Percentiles rank a stretch among this genome's conserved stretches.
phyloP scores from a whole-genome alignment of 2,329 filamentous ascomycete genomes.

The Fusarium scirpi region DNA sequence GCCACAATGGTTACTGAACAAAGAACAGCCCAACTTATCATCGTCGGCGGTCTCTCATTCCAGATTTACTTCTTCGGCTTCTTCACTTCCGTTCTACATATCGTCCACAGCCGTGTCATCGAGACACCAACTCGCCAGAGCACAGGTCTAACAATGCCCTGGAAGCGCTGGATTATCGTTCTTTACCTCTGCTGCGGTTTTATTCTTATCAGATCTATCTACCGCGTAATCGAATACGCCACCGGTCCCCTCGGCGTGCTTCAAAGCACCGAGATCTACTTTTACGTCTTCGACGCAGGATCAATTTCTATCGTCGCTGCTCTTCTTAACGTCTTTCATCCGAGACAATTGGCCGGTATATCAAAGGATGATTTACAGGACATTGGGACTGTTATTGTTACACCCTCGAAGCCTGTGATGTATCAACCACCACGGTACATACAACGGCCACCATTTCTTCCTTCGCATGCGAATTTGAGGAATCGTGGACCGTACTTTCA shows the following conservation, averaged over 20 bases:
- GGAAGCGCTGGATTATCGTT: constrained; percentile 44
- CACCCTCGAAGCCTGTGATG: neutral
- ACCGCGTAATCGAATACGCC: constrained; percentile 57
- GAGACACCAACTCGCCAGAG: constrained; percentile 9
- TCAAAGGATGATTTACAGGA: constrained; percentile 3
- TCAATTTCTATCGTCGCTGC: constrained; percentile 46
- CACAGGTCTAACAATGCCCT: constrained; percentile 35
- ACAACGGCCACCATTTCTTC: constrained; percentile 3
- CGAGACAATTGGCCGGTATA: constrained; percentile 2
- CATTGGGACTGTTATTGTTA: neutral
- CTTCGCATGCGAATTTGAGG: constrained; percentile 9
- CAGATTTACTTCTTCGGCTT: constrained; percentile 66
- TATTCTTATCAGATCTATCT: constrained; percentile 55
- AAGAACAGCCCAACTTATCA: constrained; percentile 57
- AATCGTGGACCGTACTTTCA: constrained; percentile 2
- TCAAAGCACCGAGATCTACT: constrained; percentile 49
- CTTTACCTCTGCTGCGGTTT: constrained; percentile 44
- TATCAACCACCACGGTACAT: neutral
- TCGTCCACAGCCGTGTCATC: constrained; percentile 56
- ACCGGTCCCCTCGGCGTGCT: constrained; percentile 49
- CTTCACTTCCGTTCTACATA: constrained; percentile 59
- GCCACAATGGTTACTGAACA: constrained; percentile 38
- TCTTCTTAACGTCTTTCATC: constrained; percentile 36
- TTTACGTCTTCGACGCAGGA: constrained; percentile 53
- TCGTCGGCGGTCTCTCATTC: constrained; percentile 63